phyloP scores from a whole-genome alignment of 1,284 basidiomycete species.

The Trichosporon faecale region DNA sequence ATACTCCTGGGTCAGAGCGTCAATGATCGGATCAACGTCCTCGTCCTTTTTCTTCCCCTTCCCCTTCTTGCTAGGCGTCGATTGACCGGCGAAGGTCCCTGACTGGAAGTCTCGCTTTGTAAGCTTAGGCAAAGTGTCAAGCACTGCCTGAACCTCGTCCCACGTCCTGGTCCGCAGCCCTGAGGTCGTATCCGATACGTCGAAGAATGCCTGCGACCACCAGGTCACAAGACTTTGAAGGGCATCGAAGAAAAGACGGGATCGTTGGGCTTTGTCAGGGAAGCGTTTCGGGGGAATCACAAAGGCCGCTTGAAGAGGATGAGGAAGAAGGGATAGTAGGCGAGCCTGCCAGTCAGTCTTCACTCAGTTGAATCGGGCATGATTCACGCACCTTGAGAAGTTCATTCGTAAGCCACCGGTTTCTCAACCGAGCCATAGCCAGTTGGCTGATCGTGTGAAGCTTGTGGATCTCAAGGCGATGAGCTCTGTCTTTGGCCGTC shows the following conservation, averaged over 20 bases:
- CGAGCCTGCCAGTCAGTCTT: slow-evolving; percentile 54
- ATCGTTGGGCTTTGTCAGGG: slow-evolving; percentile 73
- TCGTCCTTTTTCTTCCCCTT: slow-evolving; percentile 46
- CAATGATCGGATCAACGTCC: slow-evolving; percentile 35
- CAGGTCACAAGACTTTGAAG: slow-evolving; percentile 70
- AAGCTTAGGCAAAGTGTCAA: slow-evolving; percentile 38
- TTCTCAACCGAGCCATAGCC: slow-evolving; percentile 70
- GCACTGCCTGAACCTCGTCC: slow-evolving; percentile 57
- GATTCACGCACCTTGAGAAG: slow-evolving; percentile 65
- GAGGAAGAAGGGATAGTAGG: slow-evolving; percentile 76
- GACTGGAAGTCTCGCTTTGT: background rate
- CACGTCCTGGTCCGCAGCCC: slow-evolving; percentile 68
- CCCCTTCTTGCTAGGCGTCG: slow-evolving; percentile 42
- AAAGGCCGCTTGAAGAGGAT: slow-evolving; percentile 73
- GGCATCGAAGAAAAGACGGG: slow-evolving; percentile 77
- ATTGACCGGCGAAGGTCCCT: background rate
- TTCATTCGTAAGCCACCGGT: slow-evolving; percentile 78
- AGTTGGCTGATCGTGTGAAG: slow-evolving; percentile 78
- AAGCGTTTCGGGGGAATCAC: slow-evolving; percentile 77
- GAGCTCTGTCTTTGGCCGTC: slow-evolving; percentile 61
- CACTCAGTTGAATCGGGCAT: background rate
- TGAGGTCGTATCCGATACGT: slow-evolving; percentile 55
- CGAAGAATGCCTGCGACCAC: slow-evolving; percentile 71
- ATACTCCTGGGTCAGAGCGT: slow-evolving; percentile 49
- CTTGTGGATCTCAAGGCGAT: slow-evolving; percentile 78